Evolutionary conservation across 345 rosid species (phyloP), one percentile per base, ranked within the genome.

Genomic region (Orychophragmus violaceus): DNA sequence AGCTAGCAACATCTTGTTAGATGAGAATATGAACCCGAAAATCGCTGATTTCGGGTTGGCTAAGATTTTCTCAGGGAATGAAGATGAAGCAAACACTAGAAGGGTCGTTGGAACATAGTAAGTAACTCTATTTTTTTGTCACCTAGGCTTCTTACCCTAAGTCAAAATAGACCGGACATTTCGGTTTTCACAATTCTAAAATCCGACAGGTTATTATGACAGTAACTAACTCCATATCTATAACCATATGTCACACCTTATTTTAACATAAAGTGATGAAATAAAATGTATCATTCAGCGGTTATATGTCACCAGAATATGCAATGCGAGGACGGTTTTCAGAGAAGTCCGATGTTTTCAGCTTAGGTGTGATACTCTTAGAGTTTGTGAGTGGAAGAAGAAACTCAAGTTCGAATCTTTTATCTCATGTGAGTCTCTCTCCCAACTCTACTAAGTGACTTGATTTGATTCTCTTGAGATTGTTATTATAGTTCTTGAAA

Each of bases 21-120:
- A 83, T 59, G 75, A 84, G 65, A 69, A 74, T 48, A 32, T 79
- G 41, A 74, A 73, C 27, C 82, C 85, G 2, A 84, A 71, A 42
- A 81, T 84, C 48, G 77, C 72, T 13, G 84, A 76, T 59, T 84
- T 84, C n/a, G 85, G 78, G 44, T 59, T 72, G 69, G 88, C 85
- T 0, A 74, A 68, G 64, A 77, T 82, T 33, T 82, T 79, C 35
- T 55, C 72, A 2, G 74, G 42, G 45, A 69, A 71, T 36, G 66
- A 81, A 62, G 63, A 68, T 71, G 77, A 76, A 62, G 82, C 77
- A 22, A 74, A 76, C 33, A 84, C 85, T 1, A 21, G 18, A 39
- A 77, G 79, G 50, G 74, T 83, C 49, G 79, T 77, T 7, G 85
- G 80, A 17, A 81, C 82, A 66, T 76, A 68, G 83, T 83, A 56